These are phyloP conservation scores for Ophidiomyces ophidiicola DNA, from an alignment of 2,329 filamentous ascomycete species.

Conservation along the genomic window DNA sequence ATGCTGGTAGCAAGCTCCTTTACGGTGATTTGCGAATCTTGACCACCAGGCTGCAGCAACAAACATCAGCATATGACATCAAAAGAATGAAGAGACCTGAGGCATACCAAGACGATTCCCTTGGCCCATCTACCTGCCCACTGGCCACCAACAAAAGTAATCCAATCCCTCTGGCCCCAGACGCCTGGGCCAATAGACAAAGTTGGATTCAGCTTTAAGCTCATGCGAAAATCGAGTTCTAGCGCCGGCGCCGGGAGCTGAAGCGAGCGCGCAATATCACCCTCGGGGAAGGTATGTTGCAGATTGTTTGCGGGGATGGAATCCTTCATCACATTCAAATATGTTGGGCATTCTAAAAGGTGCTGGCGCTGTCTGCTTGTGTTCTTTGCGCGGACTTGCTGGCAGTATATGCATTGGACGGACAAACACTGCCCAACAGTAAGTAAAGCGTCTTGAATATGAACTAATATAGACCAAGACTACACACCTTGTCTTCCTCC, in stretches of 20 bases:
- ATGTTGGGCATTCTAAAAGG: constrained; percentile 38
- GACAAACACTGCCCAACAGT: constrained; percentile 31
- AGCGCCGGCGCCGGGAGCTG: constrained; percentile 38
- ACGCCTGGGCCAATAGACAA: constrained; percentile 36
- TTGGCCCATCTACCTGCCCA: constrained; percentile 44
- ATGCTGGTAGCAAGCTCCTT: constrained; percentile 38
- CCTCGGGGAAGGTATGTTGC: constrained; percentile 40
- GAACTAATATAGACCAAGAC: not conserved
- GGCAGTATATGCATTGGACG: constrained; percentile 41
- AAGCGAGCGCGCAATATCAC: constrained; percentile 37
- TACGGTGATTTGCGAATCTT: constrained; percentile 39
- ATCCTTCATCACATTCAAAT: constrained; percentile 42
- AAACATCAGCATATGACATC: not conserved
- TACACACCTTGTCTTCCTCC: constrained; percentile 34
- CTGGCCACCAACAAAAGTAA: constrained; percentile 40
- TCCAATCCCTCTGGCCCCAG: constrained; percentile 42
- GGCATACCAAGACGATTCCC: constrained; percentile 38
- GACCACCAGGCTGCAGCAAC: constrained; percentile 34
- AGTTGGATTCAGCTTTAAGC: constrained; percentile 41
- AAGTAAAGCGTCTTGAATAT: constrained; percentile 4
- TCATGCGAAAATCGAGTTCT: constrained; percentile 43
- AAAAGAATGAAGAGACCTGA: constrained; percentile 1
- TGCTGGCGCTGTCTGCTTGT: constrained; percentile 41
- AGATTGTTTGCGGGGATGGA: constrained; percentile 41
- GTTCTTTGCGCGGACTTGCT: constrained; percentile 40